Evolutionary conservation across 2,329 filamentous ascomycete genomes (phyloP).

Genomic region (Neurospora sp.): DNA sequence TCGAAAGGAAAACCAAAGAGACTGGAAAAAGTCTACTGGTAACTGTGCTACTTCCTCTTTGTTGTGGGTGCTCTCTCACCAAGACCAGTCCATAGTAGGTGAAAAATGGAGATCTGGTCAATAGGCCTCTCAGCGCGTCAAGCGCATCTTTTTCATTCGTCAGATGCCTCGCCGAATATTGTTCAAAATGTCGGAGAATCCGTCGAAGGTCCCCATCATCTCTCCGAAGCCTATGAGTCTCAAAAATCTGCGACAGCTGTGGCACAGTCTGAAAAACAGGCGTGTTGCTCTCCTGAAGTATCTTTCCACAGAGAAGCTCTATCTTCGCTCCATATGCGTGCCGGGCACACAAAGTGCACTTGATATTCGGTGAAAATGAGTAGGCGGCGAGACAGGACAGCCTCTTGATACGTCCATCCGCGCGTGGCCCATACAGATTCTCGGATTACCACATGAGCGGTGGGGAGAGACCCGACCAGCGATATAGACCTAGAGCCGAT

Average conservation of each 20-base stretch:
- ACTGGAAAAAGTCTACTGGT: neutral
- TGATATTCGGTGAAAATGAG: neutral
- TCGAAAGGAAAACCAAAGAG: neutral
- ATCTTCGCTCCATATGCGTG: conserved; percentile 2
- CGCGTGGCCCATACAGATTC: neutral
- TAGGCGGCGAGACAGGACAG: neutral
- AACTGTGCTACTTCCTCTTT: neutral
- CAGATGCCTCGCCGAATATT: neutral
- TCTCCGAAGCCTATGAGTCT: neutral
- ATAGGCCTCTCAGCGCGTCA: neutral
- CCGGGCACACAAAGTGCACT: neutral
- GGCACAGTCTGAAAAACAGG: no score
- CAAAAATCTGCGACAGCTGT: neutral
- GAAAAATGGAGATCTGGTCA: neutral
- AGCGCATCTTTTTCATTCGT: neutral
- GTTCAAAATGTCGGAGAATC: neutral
- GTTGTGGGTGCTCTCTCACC: neutral
- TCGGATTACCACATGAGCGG: no score
- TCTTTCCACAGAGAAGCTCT: neutral
- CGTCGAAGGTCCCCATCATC: neutral
- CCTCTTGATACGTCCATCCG: conserved; percentile 3
- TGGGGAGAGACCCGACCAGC: no score
- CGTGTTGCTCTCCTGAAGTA: no score
- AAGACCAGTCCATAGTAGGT: conserved; percentile 1
- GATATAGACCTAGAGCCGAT: no score